Conservation (phyloP, 2,329 filamentous ascomycete species). For the Pseudofabraea citricarpa region DNA sequence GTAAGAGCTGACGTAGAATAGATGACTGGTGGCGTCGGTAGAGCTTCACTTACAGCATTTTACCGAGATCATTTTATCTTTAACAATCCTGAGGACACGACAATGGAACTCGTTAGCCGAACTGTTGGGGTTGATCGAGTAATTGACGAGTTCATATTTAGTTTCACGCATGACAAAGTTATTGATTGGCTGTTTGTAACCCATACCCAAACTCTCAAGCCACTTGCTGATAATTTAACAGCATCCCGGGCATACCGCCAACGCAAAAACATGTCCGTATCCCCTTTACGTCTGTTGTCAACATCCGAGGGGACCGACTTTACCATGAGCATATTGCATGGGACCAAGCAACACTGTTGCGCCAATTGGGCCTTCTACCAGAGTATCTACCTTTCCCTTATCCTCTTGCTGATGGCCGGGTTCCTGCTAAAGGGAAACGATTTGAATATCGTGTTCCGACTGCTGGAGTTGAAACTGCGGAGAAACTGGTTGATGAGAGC, state of each 20-base stretch:
- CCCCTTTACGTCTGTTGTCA: slow-evolving; percentile 61
- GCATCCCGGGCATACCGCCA: slow-evolving; percentile 53
- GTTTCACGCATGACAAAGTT: slow-evolving; percentile 56
- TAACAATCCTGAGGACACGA: slow-evolving; percentile 63
- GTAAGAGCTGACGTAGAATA: too few relatives aligned
- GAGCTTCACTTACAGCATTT: slow-evolving; percentile 57
- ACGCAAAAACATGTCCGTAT: slow-evolving; percentile 50
- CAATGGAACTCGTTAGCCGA: slow-evolving; percentile 64
- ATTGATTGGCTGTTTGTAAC: slow-evolving; percentile 63
- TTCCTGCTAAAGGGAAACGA: slow-evolving; percentile 28
- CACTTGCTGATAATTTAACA: slow-evolving; percentile 25
- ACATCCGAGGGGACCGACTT: slow-evolving; percentile 61
- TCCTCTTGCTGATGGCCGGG: slow-evolving; percentile 28
- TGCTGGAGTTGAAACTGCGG: slow-evolving; percentile 48
- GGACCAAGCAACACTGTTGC: slow-evolving; percentile 61
- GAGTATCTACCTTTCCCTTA: slow-evolving; percentile 40
- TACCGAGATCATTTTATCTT: slow-evolving; percentile 74
- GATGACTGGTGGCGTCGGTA: slow-evolving; percentile 61
- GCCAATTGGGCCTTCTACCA: slow-evolving; percentile 54
- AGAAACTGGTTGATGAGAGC: slow-evolving; percentile 43
- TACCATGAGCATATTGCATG: slow-evolving; percentile 69
- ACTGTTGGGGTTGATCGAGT: slow-evolving; percentile 69
- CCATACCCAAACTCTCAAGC: background rate
- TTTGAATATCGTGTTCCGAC: slow-evolving; percentile 57
- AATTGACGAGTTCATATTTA: slow-evolving; percentile 65